These are phyloP conservation scores for Corinectria fuckeliana DNA, from an alignment of 2,329 filamentous ascomycete species.

Conservation along the genomic window DNA sequence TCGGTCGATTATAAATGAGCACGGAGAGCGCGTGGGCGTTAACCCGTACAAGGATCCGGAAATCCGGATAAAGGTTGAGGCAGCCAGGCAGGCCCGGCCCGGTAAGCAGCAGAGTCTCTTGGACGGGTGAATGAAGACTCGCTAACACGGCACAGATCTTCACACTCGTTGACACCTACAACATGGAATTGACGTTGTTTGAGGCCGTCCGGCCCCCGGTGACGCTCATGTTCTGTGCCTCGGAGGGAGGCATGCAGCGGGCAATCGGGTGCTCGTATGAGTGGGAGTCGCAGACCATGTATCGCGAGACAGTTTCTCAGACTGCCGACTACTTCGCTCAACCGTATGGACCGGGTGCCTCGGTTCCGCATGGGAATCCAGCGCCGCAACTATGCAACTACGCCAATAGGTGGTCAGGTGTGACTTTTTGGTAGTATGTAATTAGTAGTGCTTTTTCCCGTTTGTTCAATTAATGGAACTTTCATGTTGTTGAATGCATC, in stretches of 20 bases:
- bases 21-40: conserved; percentile 36
- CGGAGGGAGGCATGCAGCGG: conserved; percentile 38
- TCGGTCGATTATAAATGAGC: conserved; percentile 33
- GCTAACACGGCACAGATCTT: conserved; percentile 37
- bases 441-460: neutral
- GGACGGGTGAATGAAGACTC: neutral
- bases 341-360: conserved; percentile 35
- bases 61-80: conserved; percentile 35
- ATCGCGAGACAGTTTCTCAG: conserved; percentile 37
- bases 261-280: conserved; percentile 38
- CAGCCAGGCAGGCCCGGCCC: conserved; percentile 36
- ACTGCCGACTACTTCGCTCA: conserved; percentile 31
- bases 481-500: no score
- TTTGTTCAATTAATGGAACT: neutral
- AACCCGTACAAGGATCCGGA: conserved; percentile 36
- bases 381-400: conserved; percentile 26
- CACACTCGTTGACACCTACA: conserved; percentile 46
- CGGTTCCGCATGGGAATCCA: conserved; percentile 37
- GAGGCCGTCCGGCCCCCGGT: conserved; percentile 38
- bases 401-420: conserved; percentile 19
- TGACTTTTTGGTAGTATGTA: no score
- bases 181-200: conserved; percentile 45
- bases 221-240: conserved; percentile 38
- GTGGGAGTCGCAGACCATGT: conserved; percentile 38
- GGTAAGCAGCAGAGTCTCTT: conserved; percentile 22